Evolutionary conservation across 2,329 filamentous ascomycete species (phyloP), one percentile per base, ranked within the genome.

Genomic region (Penicillium occitanis): DNA sequence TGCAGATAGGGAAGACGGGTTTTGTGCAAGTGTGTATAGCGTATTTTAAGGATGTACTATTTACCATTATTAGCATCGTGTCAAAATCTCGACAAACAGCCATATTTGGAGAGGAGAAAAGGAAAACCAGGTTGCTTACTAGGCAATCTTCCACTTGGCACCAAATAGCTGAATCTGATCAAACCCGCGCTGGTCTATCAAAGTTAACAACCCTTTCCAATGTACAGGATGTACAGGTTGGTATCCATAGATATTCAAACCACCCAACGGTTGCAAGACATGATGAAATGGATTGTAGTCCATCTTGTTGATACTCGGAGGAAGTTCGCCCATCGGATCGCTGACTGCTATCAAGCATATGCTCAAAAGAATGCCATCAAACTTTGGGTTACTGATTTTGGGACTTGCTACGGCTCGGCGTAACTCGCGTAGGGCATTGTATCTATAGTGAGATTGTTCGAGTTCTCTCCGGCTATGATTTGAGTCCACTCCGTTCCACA

Each of bases 211-310:
- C 4, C 60, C 67, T 30, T 64, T 58, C 61, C 61, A 67, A 13
- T 68, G 67, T 6, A 53, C 48, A 33, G 55, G 57, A 46, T 68
- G 61, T 33, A 68, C 14, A 25, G 65, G 57, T 25, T 61, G 37
- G n/a, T 62, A 65, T 22, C 67, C 67, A 25, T 67, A 67, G 22
- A 68, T 59, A 51, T 67, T 66, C 19, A 68, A 35, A 11, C 53
- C 67, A n/a, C 65, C 61, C 25, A 68, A 37, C 7, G 33, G 28
- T 28, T 40, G 55, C 22, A 68, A 53, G 7, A 57, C 61, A 50
- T 64, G 48, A 17, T 46, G 44, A 44, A 68, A 68, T 4, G 67
- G 67, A 33, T 68, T 68, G 28, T 67, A 58, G 48, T 67, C 67
- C 42, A 35, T 60, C 25, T 51, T 22, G 7, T 42, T 17, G 35